Evolutionary conservation across 108 stramenopile genomes (phyloP), one percentile per base, ranked within the genome.

Genomic region (Licmophora abbreviata): DNA sequence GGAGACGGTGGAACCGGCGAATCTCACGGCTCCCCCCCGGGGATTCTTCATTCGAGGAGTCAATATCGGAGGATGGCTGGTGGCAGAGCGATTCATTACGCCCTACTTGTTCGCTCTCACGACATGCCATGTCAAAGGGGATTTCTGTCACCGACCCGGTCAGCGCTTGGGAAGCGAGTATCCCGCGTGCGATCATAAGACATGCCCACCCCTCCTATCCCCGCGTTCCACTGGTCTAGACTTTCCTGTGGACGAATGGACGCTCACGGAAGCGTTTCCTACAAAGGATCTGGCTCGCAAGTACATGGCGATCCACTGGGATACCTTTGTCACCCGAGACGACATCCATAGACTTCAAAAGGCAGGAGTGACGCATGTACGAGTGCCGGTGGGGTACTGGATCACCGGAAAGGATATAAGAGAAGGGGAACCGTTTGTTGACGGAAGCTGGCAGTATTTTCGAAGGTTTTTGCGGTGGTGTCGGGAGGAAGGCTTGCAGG

Each of bases 341-440:
- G 77, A 83, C 51, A 15, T 90, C 15, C 8, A 40, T 1, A 48
- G 48, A 18, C 36, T 90, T 0, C 50, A 60, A 48, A 51, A 65
- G 1, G 51, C 63, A 23, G 76, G 76, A 31, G 63, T 80, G 7
- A 83, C 76, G 12, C 79, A 90, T 67, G 44, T 85, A 18, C 69
- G 88, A 12, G 73, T 90, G 8, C 88, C 88, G 0, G 31, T 90
- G 37, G 52, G 72, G 6, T 71, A 77, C 54, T 90, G 78, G 79
- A 83, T 83, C 17, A 29, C 71, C 35, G 63, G 72, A 18, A 66
- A 54, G 23, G 51, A 54, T 26, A 9, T 3, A 12, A 34, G 57
- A 23, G 46, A 52, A 4, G 64, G 51, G 14, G 74, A 81, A 61
- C 79, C 81, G 4, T 83, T 59, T 52, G 69, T 81, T 31, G 37